phyloP scores from a whole-genome alignment of 169 alveolate genomes.

The Prorocentrum cordatum region DNA sequence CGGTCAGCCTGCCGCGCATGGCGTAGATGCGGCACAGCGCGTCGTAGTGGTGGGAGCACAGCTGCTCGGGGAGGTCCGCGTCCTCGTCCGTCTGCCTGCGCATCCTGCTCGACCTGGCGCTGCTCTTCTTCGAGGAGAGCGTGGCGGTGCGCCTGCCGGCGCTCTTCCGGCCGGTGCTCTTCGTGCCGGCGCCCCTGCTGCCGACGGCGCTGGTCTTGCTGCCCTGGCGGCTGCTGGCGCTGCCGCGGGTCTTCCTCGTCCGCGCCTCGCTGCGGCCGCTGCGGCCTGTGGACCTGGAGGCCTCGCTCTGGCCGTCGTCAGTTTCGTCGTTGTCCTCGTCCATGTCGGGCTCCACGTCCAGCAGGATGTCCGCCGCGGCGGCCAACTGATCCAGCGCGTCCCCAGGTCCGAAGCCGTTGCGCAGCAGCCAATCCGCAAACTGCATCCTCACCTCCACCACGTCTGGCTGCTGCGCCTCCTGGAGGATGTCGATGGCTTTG shows the following conservation, averaged over 20 bases:
- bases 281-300: background rate
- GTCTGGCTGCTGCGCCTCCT: slow-evolving; percentile 25
- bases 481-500: slow-evolving; percentile 47
- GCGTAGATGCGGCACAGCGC: slow-evolving; percentile 12
- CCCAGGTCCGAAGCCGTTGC: slow-evolving; percentile 1
- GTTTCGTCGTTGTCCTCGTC: slow-evolving; percentile 15
- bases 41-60: slow-evolving; percentile 20
- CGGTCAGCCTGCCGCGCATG: background rate
- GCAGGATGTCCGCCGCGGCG: slow-evolving; percentile 37
- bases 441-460: slow-evolving; percentile 48
- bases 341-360: slow-evolving; percentile 37
- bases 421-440: slow-evolving; percentile 40
- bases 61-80: slow-evolving; percentile 10
- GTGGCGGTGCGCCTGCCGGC: slow-evolving; percentile 29
- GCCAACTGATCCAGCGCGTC: slow-evolving; percentile 58
- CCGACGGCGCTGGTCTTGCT: slow-evolving; percentile 9
- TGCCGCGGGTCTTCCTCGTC: background rate
- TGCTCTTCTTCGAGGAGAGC: background rate
- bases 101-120: too few species aligned
- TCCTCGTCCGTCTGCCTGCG: slow-evolving; percentile 3
- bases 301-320: slow-evolving; percentile 1
- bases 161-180: background rate
- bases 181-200: background rate
- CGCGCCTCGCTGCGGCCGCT: slow-evolving; percentile 14
- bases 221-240: slow-evolving; percentile 13